These are phyloP conservation scores for Paraphoma sp. DNA, from an alignment of 2,329 filamentous ascomycete species.

Conservation along the genomic window DNA sequence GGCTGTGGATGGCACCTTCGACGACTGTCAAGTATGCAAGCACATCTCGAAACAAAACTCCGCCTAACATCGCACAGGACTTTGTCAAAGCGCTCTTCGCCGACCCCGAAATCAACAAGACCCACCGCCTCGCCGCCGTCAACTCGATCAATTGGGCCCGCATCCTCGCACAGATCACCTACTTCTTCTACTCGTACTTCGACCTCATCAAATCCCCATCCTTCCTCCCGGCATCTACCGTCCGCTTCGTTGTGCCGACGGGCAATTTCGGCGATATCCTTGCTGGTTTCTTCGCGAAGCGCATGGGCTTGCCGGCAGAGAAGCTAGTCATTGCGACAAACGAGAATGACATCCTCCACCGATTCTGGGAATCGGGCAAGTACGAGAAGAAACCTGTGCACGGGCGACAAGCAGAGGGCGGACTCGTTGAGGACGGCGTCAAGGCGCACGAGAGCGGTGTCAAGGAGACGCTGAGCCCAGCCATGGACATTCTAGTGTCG, in stretches of 20 bases:
- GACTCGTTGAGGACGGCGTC: conserved; percentile 62
- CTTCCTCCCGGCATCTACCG: conserved; percentile 66
- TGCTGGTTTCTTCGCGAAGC: conserved; percentile 88
- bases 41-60: not conserved
- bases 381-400: conserved; percentile 84
- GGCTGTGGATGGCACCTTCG: conserved; percentile 87
- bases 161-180: conserved; percentile 95
- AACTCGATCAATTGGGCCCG: conserved; percentile 97
- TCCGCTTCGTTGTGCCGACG: conserved; percentile 89
- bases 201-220: conserved; percentile 67
- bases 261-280: conserved; percentile 98
- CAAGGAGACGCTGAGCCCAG: conserved; percentile 89
- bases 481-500: conserved; percentile 97
- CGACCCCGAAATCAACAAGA: conserved; percentile 82
- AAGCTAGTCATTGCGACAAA: conserved; percentile 95
- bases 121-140: conserved; percentile 85
- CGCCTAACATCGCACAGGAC: conserved; percentile 62
- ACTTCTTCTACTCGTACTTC: conserved; percentile 97
- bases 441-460: conserved; percentile 74
- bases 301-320: conserved; percentile 86
- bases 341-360: conserved; percentile 94
- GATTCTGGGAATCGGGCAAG: conserved; percentile 88
- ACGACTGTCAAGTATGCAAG: conserved; percentile 80
- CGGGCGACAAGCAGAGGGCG: conserved; percentile 63
- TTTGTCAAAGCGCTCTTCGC: conserved; percentile 93